Base-by-base conservation (phyloP, 1,139 yeast species). In the Candida sp. region DNA sequence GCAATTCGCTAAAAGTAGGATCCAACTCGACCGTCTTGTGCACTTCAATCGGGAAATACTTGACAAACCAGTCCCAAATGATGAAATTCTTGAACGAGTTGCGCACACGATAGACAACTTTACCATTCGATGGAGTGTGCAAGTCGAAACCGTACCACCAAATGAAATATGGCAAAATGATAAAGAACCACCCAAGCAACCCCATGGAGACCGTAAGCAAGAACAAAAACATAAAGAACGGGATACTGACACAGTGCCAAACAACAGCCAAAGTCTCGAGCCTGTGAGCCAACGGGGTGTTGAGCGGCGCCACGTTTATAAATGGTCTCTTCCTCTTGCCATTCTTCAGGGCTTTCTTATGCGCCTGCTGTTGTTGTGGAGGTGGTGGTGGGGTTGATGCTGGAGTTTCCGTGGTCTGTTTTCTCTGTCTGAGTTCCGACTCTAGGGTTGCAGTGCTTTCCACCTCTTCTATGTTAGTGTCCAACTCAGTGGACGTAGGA, bases 31-130 rank as follows among this genome's bases (percentile, higher is more conserved):
- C 78, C 0, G 93, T 79, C 63, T 88, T 90, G 67, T 86, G 88
- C n/a, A 91, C 74, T 2, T 71, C 69, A 17, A 94, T 83, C 0
- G 98, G 98, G 69, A 88, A 94, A 68, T 92, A 94, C 45, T 78
- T 74, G 37, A 86, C 87, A 67, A 88, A 90, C 73, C 85, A 80
- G 52, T 78, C 81, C 96, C 96, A 93, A n/a, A 88, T 59, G 3
- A 70, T 63, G 43, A 84, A 64, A 38, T 82, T 79, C 55, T 90
- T 78, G 65, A 90, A 76, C 74, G 83, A 75, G 3, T 73, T 69
- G 2, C 90, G 84, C 42, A 79, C 76, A 40, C 96, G 69, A 52
- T 80, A 72, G 5, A 81, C 79, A 1, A 83, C 87, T 23, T 80
- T 78, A 1, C 98, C 98, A 62, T 89, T 86, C 17, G 86, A 82